phyloP scores from a whole-genome alignment of 1,284 basidiomycete genomes.

The Trametes pubescens region DNA sequence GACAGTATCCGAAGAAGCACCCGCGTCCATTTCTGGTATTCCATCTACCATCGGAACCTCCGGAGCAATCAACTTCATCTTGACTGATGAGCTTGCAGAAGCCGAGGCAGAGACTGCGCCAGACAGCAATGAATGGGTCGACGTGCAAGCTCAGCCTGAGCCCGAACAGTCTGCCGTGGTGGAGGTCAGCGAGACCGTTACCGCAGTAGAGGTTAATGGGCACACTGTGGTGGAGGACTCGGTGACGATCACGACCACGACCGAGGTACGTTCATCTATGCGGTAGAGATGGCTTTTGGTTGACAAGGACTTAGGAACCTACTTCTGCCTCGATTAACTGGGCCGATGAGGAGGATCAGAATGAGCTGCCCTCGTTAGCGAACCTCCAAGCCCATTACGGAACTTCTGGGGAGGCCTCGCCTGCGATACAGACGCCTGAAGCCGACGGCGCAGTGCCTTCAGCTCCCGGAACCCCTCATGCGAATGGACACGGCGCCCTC shows the following conservation, averaged over 20 bases:
- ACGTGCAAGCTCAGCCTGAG: conserved; percentile 26
- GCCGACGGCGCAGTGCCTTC: conserved; percentile 39
- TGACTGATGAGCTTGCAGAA: conserved; percentile 73
- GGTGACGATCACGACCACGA: conserved; percentile 36
- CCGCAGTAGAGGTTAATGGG: conserved; percentile 37
- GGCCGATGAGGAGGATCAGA: conserved; percentile 58
- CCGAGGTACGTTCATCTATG: conserved; percentile 34
- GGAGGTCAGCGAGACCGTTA: conserved; percentile 36
- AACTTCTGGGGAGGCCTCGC: conserved; percentile 53
- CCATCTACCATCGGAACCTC: conserved; percentile 50
- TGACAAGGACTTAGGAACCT: conserved; percentile 37
- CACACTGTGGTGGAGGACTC: conserved; percentile 39
- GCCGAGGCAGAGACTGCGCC: conserved; percentile 54
- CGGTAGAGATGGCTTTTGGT: not conserved
- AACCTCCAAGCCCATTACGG: conserved; percentile 53
- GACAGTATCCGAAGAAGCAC: conserved; percentile 37
- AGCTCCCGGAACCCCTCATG: conserved; percentile 35
- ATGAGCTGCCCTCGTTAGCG: conserved; percentile 50
- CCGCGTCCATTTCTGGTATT: conserved; percentile 46
- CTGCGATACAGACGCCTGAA: conserved; percentile 44
- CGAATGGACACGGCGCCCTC: conserved; percentile 23
- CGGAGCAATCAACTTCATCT: conserved; percentile 77
- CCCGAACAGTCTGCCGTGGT: conserved; percentile 37
- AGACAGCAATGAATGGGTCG: conserved; percentile 28
- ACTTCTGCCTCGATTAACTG: conserved; percentile 51